Evolutionary conservation across 2,329 filamentous ascomycete genomes (phyloP).

Genomic region (Botryosphaeria agaves): DNA sequence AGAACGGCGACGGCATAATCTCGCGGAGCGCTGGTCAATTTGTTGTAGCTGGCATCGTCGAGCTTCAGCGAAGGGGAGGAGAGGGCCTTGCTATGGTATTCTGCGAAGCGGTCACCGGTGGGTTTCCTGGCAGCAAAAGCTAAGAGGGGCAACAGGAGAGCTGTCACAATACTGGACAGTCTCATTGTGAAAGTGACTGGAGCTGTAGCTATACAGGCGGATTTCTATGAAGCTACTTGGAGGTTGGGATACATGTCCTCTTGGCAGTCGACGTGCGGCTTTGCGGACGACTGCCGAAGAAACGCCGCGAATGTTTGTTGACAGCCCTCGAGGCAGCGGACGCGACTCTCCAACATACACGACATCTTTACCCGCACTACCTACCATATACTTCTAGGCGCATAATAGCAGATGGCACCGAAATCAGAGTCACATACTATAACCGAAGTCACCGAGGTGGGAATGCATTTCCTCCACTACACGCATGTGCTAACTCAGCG

Average conservation of each 20-base stretch:
- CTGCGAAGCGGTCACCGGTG: constrained; percentile 45
- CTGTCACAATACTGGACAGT: constrained; percentile 44
- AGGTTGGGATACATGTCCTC: constrained; percentile 18
- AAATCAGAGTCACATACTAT: too few species aligned
- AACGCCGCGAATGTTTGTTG: not conserved
- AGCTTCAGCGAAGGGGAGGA: constrained; percentile 53
- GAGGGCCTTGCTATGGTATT: constrained; percentile 53
- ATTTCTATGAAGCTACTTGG: constrained; percentile 1
- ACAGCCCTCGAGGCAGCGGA: not conserved
- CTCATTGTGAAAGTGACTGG: constrained; percentile 40
- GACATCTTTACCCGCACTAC: not conserved
- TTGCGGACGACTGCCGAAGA: not conserved
- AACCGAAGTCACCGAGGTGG: too few species aligned
- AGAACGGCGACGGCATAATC: constrained; percentile 74
- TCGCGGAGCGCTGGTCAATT: constrained; percentile 58
- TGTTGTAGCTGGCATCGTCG: constrained; percentile 55
- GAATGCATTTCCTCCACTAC: too few species aligned
- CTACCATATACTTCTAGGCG: too few species aligned
- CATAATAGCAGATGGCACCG: too few species aligned
- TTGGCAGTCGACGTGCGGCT: constrained; percentile 4
- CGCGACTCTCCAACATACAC: not conserved
- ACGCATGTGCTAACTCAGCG: not conserved
- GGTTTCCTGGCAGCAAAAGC: constrained; percentile 48
- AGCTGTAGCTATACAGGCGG: not conserved
- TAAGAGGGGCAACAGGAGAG: constrained; percentile 42